phyloP scores from a whole-genome alignment of 148 eudicot genomes.

The Cornus suecica region DNA sequence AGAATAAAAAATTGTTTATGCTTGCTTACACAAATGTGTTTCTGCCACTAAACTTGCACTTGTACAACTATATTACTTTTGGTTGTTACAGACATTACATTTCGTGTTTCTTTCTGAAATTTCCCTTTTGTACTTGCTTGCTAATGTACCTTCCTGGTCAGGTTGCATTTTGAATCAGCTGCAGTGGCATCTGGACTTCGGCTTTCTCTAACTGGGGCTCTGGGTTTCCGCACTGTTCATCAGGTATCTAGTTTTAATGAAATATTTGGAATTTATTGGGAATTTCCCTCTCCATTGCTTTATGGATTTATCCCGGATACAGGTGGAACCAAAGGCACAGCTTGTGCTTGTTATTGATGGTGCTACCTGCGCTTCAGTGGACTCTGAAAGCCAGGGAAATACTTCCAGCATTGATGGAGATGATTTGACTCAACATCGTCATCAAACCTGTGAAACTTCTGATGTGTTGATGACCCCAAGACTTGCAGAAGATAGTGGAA shows the following conservation, averaged over 20 bases:
- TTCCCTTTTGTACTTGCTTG: constrained; percentile 12
- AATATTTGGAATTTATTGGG: neutral
- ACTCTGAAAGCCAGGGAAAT: constrained; percentile 24
- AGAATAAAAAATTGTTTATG: too few relatives aligned
- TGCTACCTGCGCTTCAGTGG: constrained; percentile 12
- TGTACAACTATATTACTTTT: neutral
- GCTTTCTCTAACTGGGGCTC: constrained; percentile 75
- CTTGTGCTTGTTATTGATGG: constrained; percentile 54
- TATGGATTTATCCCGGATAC: constrained; percentile 20
- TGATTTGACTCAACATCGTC: constrained; percentile 24
- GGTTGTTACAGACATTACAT: neutral
- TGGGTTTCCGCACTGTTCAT: constrained; percentile 87
- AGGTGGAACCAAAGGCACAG: constrained; percentile 92
- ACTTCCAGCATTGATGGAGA: constrained; percentile 21
- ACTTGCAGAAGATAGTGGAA: constrained; percentile 38
- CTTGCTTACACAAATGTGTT: too few relatives aligned
- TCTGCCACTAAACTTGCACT: too few relatives aligned
- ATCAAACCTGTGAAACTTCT: constrained; percentile 48
- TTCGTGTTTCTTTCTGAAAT: neutral
- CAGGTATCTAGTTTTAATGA: constrained; percentile 46
- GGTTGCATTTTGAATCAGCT: constrained; percentile 71
- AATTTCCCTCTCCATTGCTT: constrained; percentile 1
- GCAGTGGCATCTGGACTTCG: constrained; percentile 54
- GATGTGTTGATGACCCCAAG: constrained; percentile 78
- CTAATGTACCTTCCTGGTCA: constrained; percentile 21